Base-by-base conservation (phyloP, 2,329 filamentous ascomycete genomes). In the Xylariaceae sp. region DNA sequence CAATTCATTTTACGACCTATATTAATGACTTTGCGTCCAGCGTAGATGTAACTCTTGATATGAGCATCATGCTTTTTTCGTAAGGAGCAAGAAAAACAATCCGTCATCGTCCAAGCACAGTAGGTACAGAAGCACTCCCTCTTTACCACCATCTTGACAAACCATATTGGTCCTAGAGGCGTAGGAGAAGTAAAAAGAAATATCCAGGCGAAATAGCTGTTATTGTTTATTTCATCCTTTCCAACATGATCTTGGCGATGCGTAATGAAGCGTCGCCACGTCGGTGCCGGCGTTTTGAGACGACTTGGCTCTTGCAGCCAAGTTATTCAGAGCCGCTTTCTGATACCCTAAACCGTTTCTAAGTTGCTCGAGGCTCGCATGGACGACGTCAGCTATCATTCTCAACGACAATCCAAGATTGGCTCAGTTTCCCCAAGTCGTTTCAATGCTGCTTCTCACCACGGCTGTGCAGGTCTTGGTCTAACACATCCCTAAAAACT, bases 221-320 rank as follows among this genome's bases (percentile, higher is more conserved):
- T n/a, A n/a, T n/a, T n/a, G n/a, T n/a, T n/a, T n/a, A n/a, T n/a
- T n/a, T n/a, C n/a, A n/a, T n/a, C n/a, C n/a, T n/a, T n/a, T n/a
- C n/a, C n/a, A n/a, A n/a, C n/a, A n/a, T n/a, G 16, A 29, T 44
- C 56, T 60, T 59, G 49, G 56, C 45, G 31, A 40, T 64, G 55
- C 58, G 61, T 56, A 40, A 55, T 53, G 21, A 26, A 48, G 53
- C n/a, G n/a, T n/a, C n/a, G n/a, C n/a, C n/a, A n/a, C 43, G 23
- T 41, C 34, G 40, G 40, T 44, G 50, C 51, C 43, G 51, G 39
- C 50, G 24, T 58, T 51, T 52, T 56, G 63, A 63, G 60, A 65
- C 65, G 47, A 67, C 65, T 67, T 67, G 62, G 60, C 64, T 67
- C 43, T 39, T 16, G 56, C 56, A 65, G 65, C 65, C 65, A 68